Evolutionary conservation across 2,329 filamentous ascomycete species (phyloP).

Genomic region (Alternaria triticina): DNA sequence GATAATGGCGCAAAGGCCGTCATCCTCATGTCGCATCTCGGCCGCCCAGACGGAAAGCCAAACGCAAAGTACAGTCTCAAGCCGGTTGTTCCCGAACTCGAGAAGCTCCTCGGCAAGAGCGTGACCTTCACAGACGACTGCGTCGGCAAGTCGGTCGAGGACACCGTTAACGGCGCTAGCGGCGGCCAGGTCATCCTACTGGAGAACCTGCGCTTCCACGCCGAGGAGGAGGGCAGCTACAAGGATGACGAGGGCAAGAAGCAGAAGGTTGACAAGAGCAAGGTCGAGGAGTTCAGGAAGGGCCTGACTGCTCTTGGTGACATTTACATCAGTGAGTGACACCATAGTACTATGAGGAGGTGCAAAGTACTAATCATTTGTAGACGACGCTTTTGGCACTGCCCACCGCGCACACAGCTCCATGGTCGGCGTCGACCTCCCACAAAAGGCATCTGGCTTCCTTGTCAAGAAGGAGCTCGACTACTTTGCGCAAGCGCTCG

Average conservation of each 20-base stretch:
- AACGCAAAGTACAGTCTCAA: constrained; percentile 95
- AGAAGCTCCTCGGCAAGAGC: constrained; percentile 84
- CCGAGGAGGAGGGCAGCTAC: constrained; percentile 95
- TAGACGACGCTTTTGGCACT: constrained; percentile 97
- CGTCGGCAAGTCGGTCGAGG: constrained; percentile 89
- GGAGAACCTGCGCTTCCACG: constrained; percentile 98
- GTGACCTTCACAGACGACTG: constrained; percentile 91
- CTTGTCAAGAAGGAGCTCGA: constrained; percentile 99
- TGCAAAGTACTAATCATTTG: constrained; percentile 23
- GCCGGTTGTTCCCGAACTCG: constrained; percentile 87
- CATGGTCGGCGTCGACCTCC: constrained; percentile 96
- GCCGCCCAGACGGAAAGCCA: constrained; percentile 86
- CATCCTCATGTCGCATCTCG: constrained; percentile 97
- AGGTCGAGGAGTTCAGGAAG: constrained; percentile 93
- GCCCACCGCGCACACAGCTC: constrained; percentile 98
- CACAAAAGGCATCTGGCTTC: constrained; percentile 97
- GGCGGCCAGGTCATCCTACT: constrained; percentile 86
- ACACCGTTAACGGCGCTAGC: constrained; percentile 81
- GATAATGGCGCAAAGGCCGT: constrained; percentile 91
- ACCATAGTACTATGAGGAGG: background rate
- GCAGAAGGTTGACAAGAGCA: constrained; percentile 93
- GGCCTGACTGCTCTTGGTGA: constrained; percentile 93
- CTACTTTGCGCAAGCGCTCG: constrained; percentile 97
- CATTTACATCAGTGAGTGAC: constrained; percentile 84
- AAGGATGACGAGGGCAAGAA: constrained; percentile 97